phyloP scores from a whole-genome alignment of 805 yeast species.

The Yarrowia alimentaria region DNA sequence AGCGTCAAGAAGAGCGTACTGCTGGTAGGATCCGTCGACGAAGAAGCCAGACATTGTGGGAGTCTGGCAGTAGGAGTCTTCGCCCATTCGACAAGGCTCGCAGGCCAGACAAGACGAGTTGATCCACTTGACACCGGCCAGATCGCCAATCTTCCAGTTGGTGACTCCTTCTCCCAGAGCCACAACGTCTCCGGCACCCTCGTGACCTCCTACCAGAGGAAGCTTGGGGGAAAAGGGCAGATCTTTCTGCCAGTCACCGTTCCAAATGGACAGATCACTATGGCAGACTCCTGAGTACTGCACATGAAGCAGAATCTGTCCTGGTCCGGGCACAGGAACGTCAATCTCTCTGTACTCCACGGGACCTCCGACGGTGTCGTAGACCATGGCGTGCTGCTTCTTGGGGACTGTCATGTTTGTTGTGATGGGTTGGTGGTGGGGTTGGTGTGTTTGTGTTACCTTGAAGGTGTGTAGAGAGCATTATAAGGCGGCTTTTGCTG shows the following conservation, averaged over 20 bases:
- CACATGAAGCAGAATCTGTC: constrained; percentile 75
- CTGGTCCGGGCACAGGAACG: constrained; percentile 74
- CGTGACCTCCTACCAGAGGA: constrained; percentile 85
- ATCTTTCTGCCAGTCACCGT: constrained; percentile 92
- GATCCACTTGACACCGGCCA: constrained; percentile 82
- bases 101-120: constrained; percentile 74
- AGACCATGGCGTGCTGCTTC: constrained; percentile 69
- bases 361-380: constrained; percentile 63
- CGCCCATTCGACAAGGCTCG: constrained; percentile 65
- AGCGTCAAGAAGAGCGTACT: constrained; percentile 85
- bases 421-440: constrained; percentile 2
- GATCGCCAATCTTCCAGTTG: constrained; percentile 74
- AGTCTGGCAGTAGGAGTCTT: constrained; percentile 67
- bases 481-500: too few species aligned
- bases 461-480: too few species aligned
- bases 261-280: constrained; percentile 91
- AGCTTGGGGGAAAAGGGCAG: constrained; percentile 78
- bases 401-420: constrained; percentile 47
- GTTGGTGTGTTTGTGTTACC: too few species aligned
- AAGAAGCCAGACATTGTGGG: constrained; percentile 82
- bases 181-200: constrained; percentile 85
- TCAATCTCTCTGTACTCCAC: constrained; percentile 69
- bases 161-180: constrained; percentile 67
- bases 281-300: constrained; percentile 92
- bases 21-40: constrained; percentile 88